Evolutionary conservation across 805 yeast genomes (phyloP).

Genomic region (Sugiyamaella smithiae): DNA sequence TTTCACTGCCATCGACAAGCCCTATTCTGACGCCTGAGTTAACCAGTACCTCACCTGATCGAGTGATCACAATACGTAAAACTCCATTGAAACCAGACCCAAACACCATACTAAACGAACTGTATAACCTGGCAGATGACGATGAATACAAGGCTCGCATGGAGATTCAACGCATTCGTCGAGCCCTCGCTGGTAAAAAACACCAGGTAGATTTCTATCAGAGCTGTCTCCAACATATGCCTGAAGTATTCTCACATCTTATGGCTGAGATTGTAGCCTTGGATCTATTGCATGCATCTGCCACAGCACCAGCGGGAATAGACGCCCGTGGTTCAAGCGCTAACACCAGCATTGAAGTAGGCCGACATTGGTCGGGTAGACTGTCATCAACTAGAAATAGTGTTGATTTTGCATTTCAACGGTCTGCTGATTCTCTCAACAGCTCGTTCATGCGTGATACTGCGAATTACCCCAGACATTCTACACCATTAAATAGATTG

Average conservation of each 20-base stretch:
- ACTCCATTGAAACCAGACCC: no score
- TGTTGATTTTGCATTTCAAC: neutral
- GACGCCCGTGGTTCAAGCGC: neutral
- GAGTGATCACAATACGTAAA: no score
- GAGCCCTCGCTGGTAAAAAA: no score
- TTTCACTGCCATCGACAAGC: no score
- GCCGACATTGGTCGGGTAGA: conserved; percentile 7
- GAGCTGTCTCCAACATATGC: neutral
- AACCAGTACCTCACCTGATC: no score
- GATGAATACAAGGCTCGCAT: no score
- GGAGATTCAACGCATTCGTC: no score
- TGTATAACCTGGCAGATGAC: no score
- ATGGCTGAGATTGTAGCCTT: neutral
- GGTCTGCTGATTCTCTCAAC: neutral
- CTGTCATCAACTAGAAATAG: neutral
- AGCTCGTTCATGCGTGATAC: neutral
- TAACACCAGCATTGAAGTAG: conserved; percentile 6
- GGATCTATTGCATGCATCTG: neutral
- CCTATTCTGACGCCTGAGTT: no score
- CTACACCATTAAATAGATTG: neutral
- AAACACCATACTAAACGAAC: no score
- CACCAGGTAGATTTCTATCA: neutral
- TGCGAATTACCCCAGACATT: no score
- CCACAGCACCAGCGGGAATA: neutral
- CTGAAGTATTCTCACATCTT: neutral